phyloP scores from a whole-genome alignment of 306 rosid genomes.

The Potentilla sterilis region DNA sequence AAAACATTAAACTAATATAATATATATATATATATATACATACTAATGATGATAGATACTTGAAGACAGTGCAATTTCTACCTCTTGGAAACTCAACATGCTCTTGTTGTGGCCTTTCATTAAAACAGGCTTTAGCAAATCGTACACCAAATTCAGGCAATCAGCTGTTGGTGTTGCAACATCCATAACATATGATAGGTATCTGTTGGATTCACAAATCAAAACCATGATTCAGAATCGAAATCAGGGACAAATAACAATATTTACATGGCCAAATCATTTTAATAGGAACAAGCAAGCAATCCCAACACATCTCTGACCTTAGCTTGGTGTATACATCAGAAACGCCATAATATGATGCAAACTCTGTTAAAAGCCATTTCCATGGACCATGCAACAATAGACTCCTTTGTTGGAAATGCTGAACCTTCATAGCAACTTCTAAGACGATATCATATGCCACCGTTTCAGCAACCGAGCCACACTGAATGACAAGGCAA shows the following conservation, averaged over 20 bases:
- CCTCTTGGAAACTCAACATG: slow-evolving; percentile 97
- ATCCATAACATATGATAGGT: slow-evolving; percentile 92
- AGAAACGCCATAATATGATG: slow-evolving; percentile 90
- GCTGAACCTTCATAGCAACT: slow-evolving; percentile 91
- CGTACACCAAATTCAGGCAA: slow-evolving; percentile 76
- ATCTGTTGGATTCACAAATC: slow-evolving; percentile 42
- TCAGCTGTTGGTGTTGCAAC: slow-evolving; percentile 99
- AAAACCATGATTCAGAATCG: slow-evolving; percentile 10
- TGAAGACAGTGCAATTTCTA: slow-evolving; percentile 29
- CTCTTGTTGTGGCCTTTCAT: slow-evolving; percentile 78
- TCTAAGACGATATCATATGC: slow-evolving; percentile 90
- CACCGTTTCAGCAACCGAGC: slow-evolving; percentile 94
- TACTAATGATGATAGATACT: neutral
- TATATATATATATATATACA: too few relatives aligned
- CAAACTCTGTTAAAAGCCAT: slow-evolving; percentile 92
- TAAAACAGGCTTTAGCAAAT: slow-evolving; percentile 69
- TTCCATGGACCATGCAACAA: slow-evolving; percentile 85
- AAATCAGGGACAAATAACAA: neutral
- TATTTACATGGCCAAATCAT: slow-evolving; percentile 4
- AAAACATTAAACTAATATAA: slow-evolving; percentile 1
- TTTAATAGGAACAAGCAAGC: slow-evolving; percentile 16
- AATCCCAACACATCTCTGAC: slow-evolving; percentile 36
- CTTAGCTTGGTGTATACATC: slow-evolving; percentile 86
- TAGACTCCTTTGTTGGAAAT: slow-evolving; percentile 83
- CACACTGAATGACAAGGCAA: slow-evolving; percentile 51